Conservation (phyloP, 495 filamentous ascomycete species). For the Pseudomonodictys pantanalensis region DNA sequence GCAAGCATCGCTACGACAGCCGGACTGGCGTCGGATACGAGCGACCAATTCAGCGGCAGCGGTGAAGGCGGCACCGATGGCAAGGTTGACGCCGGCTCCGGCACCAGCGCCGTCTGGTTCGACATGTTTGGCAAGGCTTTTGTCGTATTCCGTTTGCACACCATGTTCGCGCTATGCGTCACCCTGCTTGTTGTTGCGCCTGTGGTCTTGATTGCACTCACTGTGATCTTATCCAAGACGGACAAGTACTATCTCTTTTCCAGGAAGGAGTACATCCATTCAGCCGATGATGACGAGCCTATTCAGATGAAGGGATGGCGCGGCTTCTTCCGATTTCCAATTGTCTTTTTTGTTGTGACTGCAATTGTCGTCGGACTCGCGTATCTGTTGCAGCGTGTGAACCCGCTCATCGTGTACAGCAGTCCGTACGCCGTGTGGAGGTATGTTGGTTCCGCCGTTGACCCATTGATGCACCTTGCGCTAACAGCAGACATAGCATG, state of each 20-base stretch:
- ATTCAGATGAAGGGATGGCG: constrained; percentile 70
- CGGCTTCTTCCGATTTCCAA: constrained; percentile 80
- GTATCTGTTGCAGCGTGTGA: constrained; percentile 74
- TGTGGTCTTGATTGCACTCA: constrained; percentile 63
- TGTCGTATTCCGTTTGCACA: constrained; percentile 72
- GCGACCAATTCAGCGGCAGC: constrained; percentile 60
- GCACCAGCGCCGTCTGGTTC: constrained; percentile 83
- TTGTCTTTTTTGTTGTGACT: constrained; percentile 67
- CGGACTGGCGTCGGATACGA: constrained; percentile 66
- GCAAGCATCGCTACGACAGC: constrained; percentile 69
- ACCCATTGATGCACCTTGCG: not conserved
- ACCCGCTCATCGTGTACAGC: constrained; percentile 84
- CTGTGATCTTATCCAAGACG: constrained; percentile 60
- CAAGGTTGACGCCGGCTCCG: constrained; percentile 64
- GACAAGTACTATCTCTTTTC: constrained; percentile 85
- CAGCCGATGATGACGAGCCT: constrained; percentile 57
- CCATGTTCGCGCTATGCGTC: constrained; percentile 83
- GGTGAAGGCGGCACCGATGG: constrained; percentile 53
- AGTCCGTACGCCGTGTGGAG: constrained; percentile 70
- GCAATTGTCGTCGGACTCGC: constrained; percentile 69
- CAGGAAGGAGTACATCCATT: constrained; percentile 54
- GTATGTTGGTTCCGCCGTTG: constrained; percentile 14
- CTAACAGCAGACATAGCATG: constrained; percentile 55
- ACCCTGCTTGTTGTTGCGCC: constrained; percentile 76
- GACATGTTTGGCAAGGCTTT: constrained; percentile 83